Evolutionary conservation across 2,329 filamentous ascomycete genomes (phyloP).

Genomic region (Colletotrichum theobromicola): DNA sequence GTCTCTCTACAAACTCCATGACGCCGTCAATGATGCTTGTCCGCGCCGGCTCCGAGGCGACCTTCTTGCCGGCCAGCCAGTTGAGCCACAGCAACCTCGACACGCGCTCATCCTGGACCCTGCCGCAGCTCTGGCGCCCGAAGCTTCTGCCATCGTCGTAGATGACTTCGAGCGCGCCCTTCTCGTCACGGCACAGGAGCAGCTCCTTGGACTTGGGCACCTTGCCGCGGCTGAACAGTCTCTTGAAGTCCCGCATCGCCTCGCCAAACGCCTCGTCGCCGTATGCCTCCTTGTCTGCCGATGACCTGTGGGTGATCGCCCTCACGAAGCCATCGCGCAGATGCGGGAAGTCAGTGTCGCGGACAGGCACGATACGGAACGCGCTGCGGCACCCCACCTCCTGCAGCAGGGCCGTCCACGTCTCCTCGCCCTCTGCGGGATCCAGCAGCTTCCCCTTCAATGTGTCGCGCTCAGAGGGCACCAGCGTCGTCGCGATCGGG

Average conservation of each 20-base stretch:
- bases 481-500: constrained; percentile 79
- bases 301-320: constrained; percentile 77
- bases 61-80: constrained; percentile 85
- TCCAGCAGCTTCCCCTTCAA: constrained; percentile 75
- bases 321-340: constrained; percentile 90
- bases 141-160: constrained; percentile 61
- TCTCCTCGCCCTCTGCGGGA: constrained; percentile 68
- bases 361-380: constrained; percentile 86
- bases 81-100: constrained; percentile 86
- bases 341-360: constrained; percentile 93
- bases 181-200: constrained; percentile 69
- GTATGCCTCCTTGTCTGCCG: constrained; percentile 58
- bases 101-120: constrained; percentile 79
- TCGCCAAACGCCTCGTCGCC: constrained; percentile 78
- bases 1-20: constrained; percentile 85
- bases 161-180: constrained; percentile 70
- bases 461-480: constrained; percentile 79
- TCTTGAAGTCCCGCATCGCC: constrained; percentile 79
- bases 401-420: constrained; percentile 76
- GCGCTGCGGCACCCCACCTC: constrained; percentile 74
- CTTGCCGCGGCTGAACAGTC: constrained; percentile 79
- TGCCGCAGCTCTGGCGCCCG: constrained; percentile 66
- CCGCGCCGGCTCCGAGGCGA: constrained; percentile 83
- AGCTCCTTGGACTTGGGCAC: constrained; percentile 83
- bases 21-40: constrained; percentile 85